These are phyloP conservation scores for Lepidium didymum DNA, from an alignment of 345 rosid genomes.

Conservation along the genomic window DNA sequence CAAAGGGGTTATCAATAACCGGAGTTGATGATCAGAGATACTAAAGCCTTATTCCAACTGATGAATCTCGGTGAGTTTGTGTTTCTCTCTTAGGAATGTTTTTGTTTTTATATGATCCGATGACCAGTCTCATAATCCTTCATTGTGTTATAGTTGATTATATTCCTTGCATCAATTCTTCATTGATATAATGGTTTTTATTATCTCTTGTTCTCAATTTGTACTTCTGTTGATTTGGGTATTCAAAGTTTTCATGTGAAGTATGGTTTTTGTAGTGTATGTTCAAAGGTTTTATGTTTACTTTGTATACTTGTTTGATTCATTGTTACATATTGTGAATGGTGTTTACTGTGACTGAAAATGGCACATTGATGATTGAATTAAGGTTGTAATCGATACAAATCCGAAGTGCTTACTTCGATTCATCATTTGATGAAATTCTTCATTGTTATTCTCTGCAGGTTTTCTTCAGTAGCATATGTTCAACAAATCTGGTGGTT, in stretches of 20 bases:
- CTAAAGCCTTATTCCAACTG: slow-evolving; percentile 72
- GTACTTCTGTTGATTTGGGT: background rate
- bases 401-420: too few relatives aligned
- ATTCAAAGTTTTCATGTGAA: slow-evolving; percentile 2
- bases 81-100: background rate
- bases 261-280: background rate
- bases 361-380: background rate
- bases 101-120: background rate
- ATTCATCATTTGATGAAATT: too few relatives aligned
- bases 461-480: slow-evolving; percentile 76
- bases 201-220: background rate
- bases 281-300: background rate
- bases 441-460: slow-evolving; percentile 16
- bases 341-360: background rate
- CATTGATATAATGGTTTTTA: background rate
- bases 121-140: too few relatives aligned
- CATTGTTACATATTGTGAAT: background rate
- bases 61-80: slow-evolving; percentile 65
- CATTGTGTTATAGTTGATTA: background rate
- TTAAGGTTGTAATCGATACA: background rate
- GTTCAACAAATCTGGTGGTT: slow-evolving; percentile 98
- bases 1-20: slow-evolving; percentile 64
- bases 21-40: slow-evolving; percentile 93
- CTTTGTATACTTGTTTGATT: background rate
- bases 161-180: too few relatives aligned